Conservation (phyloP, 2,329 filamentous ascomycete species). For the Penicillium psychrosexuale region DNA sequence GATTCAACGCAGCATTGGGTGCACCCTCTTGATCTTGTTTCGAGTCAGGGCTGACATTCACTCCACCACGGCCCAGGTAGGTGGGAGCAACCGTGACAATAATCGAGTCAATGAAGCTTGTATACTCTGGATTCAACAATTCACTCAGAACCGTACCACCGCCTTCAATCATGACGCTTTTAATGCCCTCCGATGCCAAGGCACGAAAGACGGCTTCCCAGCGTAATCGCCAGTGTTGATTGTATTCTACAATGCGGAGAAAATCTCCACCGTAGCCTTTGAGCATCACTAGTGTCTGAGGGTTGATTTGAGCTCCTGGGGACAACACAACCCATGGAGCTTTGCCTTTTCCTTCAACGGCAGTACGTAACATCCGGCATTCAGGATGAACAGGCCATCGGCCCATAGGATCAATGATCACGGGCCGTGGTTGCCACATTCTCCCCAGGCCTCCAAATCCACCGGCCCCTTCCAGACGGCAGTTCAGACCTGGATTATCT, state of each 20-base stretch:
- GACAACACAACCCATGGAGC: constrained; percentile 70
- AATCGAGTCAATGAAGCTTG: constrained; percentile 67
- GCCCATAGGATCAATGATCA: constrained; percentile 76
- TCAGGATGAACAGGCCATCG: constrained; percentile 64
- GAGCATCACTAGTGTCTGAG: constrained; percentile 45
- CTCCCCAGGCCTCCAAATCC: constrained; percentile 54
- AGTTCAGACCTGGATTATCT: constrained; percentile 84
- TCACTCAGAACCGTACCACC: constrained; percentile 80
- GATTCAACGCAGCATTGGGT: constrained; percentile 60
- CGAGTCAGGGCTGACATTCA: constrained; percentile 70
- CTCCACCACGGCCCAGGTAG: constrained; percentile 81
- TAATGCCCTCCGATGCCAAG: constrained; percentile 59
- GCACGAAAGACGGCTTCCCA: constrained; percentile 64
- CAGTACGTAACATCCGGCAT: constrained; percentile 65
- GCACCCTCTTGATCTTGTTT: constrained; percentile 50
- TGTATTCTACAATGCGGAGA: constrained; percentile 40
- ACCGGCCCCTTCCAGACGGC: constrained; percentile 63
- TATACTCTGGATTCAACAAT: constrained; percentile 62
- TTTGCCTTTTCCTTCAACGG: constrained; percentile 62
- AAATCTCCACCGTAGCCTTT: constrained; percentile 49
- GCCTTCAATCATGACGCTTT: constrained; percentile 88
- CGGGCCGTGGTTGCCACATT: constrained; percentile 68
- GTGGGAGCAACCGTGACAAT: constrained; percentile 87
- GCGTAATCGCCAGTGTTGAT: constrained; percentile 48
- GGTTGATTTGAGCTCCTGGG: constrained; percentile 45